A percentile compares a stretch with the other conserved stretches of the same genome.
These are phyloP conservation scores for Trapa incisa DNA, from an alignment of 345 rosid genomes.

Conservation along the genomic window DNA sequence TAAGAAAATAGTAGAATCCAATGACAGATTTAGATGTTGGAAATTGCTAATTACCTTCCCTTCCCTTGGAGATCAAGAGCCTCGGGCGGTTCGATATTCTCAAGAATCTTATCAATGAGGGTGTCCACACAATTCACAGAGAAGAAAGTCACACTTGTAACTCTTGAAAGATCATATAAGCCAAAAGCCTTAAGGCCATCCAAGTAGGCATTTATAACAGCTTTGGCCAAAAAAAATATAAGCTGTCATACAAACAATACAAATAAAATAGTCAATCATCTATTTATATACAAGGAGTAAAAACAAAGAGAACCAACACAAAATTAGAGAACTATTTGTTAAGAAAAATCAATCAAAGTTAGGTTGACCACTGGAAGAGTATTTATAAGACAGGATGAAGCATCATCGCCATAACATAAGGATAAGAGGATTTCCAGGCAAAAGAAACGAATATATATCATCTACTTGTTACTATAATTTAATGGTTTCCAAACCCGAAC, in stretches of 20 bases:
- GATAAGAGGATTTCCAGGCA: no score
- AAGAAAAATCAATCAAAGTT: no score
- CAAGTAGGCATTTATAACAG: constrained; percentile 90
- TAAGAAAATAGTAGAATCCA: background rate
- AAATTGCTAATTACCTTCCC: constrained; percentile 36
- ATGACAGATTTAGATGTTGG: background rate
- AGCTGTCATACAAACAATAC: constrained; percentile 38
- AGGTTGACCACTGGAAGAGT: no score
- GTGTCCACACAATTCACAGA: constrained; percentile 96
- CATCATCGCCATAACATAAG: no score
- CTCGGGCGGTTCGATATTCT: constrained; percentile 81
- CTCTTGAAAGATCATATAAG: constrained; percentile 75
- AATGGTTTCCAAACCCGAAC: no score
- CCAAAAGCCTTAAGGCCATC: constrained; percentile 99
- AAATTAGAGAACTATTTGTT: no score
- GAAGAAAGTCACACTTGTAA: constrained; percentile 96
- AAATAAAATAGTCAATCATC: background rate
- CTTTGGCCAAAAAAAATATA: constrained; percentile 82
- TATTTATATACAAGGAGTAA: background rate
- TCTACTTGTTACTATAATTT: no score
- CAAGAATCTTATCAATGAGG: constrained; percentile 89
- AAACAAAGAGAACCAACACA: constrained; percentile 33
- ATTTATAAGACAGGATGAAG: no score
- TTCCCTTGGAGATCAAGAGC: constrained; percentile 83
- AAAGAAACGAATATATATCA: no score